These are phyloP conservation scores for Aspergillus sergii DNA, from an alignment of 2,329 filamentous ascomycete species.

Conservation along the genomic window DNA sequence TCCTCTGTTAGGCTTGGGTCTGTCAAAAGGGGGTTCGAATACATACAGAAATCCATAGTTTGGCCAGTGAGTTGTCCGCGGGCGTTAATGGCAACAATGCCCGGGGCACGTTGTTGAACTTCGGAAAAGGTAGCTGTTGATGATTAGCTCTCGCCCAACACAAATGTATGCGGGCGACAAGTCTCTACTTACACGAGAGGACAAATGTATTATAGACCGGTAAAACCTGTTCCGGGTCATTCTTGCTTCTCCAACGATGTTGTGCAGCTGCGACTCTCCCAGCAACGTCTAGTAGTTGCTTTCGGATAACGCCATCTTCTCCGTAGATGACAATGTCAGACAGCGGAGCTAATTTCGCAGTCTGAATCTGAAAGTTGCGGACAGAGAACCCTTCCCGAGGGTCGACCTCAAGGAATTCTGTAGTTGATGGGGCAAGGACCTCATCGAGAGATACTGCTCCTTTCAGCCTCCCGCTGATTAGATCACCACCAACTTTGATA, in stretches of 20 bases:
- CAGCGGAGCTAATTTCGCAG: constrained; percentile 80
- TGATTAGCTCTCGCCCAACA: constrained; percentile 22
- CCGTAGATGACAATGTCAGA: constrained; percentile 95
- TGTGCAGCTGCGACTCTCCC: constrained; percentile 74
- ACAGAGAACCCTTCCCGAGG: constrained; percentile 91
- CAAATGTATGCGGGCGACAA: constrained; percentile 11
- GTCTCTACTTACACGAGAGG: constrained; percentile 54
- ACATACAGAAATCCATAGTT: constrained; percentile 78
- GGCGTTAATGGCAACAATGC: constrained; percentile 75
- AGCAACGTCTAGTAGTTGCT: constrained; percentile 67
- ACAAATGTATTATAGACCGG: constrained; percentile 86
- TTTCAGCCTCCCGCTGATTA: constrained; percentile 75
- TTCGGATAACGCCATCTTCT: constrained; percentile 64
- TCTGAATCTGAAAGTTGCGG: constrained; percentile 95
- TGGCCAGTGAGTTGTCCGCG: constrained; percentile 71
- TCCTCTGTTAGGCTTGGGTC: constrained; percentile 13
- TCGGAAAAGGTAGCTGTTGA: constrained; percentile 64
- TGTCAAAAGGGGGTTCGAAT: not conserved
- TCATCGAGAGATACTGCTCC: constrained; percentile 84
- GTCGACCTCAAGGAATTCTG: constrained; percentile 79
- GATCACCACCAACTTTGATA: constrained; percentile 84
- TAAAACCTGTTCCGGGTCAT: constrained; percentile 58
- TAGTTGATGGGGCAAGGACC: constrained; percentile 62
- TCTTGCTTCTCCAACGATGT: constrained; percentile 69
- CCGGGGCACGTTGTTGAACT: constrained; percentile 70